phyloP scores from a whole-genome alignment of 495 filamentous ascomycete species.

The Glutinoglossum americanum region DNA sequence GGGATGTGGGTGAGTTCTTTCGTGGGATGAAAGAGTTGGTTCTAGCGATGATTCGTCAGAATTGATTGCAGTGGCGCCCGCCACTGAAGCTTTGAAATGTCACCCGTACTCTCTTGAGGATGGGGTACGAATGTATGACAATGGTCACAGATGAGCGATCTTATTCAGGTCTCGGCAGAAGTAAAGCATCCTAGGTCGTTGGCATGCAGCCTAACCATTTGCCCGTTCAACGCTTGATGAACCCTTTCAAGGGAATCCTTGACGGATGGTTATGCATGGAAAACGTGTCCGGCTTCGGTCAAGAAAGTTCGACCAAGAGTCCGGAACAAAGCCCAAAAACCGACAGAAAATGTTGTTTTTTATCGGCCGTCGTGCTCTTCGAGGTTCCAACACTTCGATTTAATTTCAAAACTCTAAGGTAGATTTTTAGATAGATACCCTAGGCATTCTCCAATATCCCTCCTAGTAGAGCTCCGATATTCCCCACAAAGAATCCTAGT shows the following conservation, averaged over 20 bases:
- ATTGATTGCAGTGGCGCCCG: not conserved
- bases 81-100: not conserved
- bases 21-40: not conserved
- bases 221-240: not conserved
- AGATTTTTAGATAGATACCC: too few species aligned
- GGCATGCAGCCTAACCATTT: not conserved
- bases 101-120: not conserved
- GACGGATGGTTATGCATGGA: not conserved
- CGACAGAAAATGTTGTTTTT: not conserved
- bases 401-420: not conserved
- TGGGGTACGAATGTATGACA: not conserved
- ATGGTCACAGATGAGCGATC: not conserved
- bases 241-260: not conserved
- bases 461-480: not conserved
- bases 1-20: not conserved
- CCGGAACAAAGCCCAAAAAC: not conserved
- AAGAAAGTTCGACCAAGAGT: not conserved
- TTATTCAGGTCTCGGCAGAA: not conserved
- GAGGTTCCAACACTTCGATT: not conserved
- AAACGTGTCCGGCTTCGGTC: not conserved
- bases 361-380: not conserved
- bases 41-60: not conserved
- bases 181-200: not conserved
- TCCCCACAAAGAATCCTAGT: not conserved
- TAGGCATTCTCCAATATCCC: too few species aligned